These are phyloP conservation scores for Olyra latifolia DNA, from an alignment of 176 grass and related monocot species.

Conservation along the genomic window DNA sequence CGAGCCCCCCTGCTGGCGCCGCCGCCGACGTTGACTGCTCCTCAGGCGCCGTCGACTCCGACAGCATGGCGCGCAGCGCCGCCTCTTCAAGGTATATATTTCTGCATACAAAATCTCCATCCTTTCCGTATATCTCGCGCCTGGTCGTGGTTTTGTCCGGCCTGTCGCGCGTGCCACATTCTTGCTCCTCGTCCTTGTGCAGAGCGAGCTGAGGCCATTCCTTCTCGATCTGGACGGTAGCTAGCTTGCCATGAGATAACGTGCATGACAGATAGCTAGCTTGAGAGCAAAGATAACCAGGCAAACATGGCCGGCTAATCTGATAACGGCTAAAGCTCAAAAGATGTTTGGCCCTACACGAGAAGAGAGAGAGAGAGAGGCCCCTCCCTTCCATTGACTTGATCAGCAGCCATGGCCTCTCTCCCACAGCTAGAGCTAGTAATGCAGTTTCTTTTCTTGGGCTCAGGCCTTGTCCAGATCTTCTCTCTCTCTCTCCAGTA, in stretches of 20 bases:
- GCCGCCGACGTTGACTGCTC: constrained; percentile 44
- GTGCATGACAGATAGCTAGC: neutral
- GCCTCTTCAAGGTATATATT: constrained; percentile 58
- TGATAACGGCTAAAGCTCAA: constrained; percentile 16
- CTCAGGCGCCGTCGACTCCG: constrained; percentile 43
- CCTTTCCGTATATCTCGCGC: neutral
- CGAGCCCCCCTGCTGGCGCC: constrained; percentile 15
- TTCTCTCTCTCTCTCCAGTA: constrained; percentile 2
- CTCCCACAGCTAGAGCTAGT: neutral
- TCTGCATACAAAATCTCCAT: neutral
- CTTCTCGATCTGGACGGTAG: neutral
- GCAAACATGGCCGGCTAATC: too few species aligned
- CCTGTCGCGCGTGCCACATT: neutral
- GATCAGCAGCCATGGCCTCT: constrained; percentile 25
- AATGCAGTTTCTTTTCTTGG: constrained; percentile 34
- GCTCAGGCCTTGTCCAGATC: constrained; percentile 55
- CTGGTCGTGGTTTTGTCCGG: neutral
- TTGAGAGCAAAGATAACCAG: neutral
- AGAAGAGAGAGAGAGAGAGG: constrained; percentile 10
- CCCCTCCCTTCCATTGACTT: constrained; percentile 42
- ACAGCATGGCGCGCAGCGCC: constrained; percentile 26
- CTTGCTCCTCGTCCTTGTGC: neutral
- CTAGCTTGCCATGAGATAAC: constrained; percentile 12
- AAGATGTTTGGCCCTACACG: constrained; percentile 26
- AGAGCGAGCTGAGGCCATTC: neutral